A percentile compares a stretch with the other conserved stretches of the same genome.
Conservation (phyloP, 2,329 filamentous ascomycete genomes). For the Claviceps pusilla region DNA sequence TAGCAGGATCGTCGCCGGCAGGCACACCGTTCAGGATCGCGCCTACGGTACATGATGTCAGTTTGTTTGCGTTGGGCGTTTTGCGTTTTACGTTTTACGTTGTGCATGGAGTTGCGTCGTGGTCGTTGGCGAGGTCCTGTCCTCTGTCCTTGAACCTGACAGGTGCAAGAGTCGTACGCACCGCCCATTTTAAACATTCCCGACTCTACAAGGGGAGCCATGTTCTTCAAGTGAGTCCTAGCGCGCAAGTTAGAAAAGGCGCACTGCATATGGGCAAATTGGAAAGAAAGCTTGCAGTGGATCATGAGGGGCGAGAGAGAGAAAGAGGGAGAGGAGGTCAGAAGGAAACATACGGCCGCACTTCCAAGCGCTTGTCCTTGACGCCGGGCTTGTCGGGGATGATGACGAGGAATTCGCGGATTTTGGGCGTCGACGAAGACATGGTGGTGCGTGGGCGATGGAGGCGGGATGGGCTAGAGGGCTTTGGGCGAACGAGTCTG, state of each 20-base stretch:
- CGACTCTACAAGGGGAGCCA: constrained; percentile 36
- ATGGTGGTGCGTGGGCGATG: constrained; percentile 14
- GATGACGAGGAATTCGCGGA: constrained; percentile 53
- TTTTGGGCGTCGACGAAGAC: constrained; percentile 18
- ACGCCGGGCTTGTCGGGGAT: constrained; percentile 50
- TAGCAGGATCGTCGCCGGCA: constrained; percentile 39
- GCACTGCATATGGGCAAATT: no score
- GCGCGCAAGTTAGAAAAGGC: not conserved
- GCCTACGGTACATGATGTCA: constrained; percentile 26
- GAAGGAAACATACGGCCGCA: constrained; percentile 34
- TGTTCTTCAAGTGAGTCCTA: constrained; percentile 38
- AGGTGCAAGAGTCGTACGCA: constrained; percentile 18
- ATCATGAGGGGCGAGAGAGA: not conserved
- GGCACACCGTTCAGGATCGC: constrained; percentile 53
- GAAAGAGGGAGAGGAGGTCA: not conserved
- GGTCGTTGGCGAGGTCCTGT: not conserved
- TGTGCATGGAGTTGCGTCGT: not conserved
- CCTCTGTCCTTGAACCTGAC: not conserved
- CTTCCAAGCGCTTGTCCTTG: constrained; percentile 45
- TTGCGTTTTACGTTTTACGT: not conserved
- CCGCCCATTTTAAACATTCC: constrained; percentile 52
- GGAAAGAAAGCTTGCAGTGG: no score
- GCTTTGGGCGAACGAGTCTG: not conserved
- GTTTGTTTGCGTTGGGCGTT: no score
- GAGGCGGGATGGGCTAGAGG: constrained; percentile 2